Evolutionary conservation across 352 stramenopile genomes (phyloP), one percentile per base, ranked within the genome.

Genomic region (Pythium plurisporium): DNA sequence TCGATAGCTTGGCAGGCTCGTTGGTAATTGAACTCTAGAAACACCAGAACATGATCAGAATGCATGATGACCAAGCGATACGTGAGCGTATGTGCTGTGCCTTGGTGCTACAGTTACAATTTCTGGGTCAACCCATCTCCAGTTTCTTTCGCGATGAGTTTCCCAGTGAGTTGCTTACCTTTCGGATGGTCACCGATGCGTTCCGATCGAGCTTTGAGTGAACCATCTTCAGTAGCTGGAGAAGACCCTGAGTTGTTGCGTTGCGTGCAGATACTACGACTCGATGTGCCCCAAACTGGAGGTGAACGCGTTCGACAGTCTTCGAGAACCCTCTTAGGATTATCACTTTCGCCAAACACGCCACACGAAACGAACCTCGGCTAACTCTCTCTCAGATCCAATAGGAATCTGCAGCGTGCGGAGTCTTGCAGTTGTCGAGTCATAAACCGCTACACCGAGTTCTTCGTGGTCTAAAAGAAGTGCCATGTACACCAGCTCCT

Each of bases 1-100:
- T 89, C 80, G 36, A 95, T 88, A 37, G 65, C 61, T 73, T 88
- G 72, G 25, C 76, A 89, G 11, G 74, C 81, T 58, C 89, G 90
- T 6, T 74, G 27, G 37, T 84, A 93, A 46, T 64, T 85, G 55
- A 91, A 95, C 46, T 95, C 85, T 95, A 34, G 11, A 53, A 14
- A 55, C 8, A 29, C 19, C 34, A 25, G 12, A 41, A 23, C 15
- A 38, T 38, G 33, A 23, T 59, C 10, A 33, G 30, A 33, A 11
- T 34, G 9, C 42, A 49, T 14, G 4, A 5, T 17, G 23, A 7
- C 10, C 33, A 7, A 34, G 25, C 2, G 8, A 15, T 4, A 45
- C 34, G 19, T 41, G 17, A 57, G 6, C 33, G 30, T 11, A 38
- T 15, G 33, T 49, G n/a, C 14, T 23, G 42, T 23, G 53, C 61